Evolutionary conservation across 805 yeast species (phyloP), one percentile per base, ranked within the genome.

Genomic region (Ogataea ganodermae): DNA sequence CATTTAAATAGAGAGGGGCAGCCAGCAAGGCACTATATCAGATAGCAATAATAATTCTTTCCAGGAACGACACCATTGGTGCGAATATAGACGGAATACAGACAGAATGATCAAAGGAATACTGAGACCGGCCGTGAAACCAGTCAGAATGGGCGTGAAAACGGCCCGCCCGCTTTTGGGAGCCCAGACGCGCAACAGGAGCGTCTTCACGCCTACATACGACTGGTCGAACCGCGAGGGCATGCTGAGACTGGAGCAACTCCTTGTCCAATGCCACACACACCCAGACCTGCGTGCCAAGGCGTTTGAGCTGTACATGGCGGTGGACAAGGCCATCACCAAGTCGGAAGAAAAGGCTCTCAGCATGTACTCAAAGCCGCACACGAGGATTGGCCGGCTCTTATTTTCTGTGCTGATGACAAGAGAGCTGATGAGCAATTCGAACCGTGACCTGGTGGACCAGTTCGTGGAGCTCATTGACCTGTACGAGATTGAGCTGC

Each of bases 221-320:
- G 37, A 46, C 17, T 35, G 46, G n/a, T 38, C 52, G 12, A 44
- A 42, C 35, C 48, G 37, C 21, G 46, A 50, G 14, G 51, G 57
- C 9, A 42, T 46, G 18, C 33, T 49, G 16, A 46, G 57, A 46
- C 33, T 53, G 17, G 57, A 53, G 35, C 46, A 50, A 28, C 42
- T 53, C 38, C 45, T 51, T 26, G 42, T 53, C 16, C 46, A 53
- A 35, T 49, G 52, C 30, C 53, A 48, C 42, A 32, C 51, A 12
- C 49, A 50, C 32, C 57, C 52, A 12, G 53, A 48, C 28, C 35
- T 53, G 16, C 30, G 53, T 21, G 33, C 36, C 20, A 49, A 49
- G 42, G 53, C 53, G 7, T 52, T 44, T 35, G 56, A 52, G 18
- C 46, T 48, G 12, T 52, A 43, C 33, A 46, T 37, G 31, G 51